Evolutionary conservation across 192 early-diverging fungal genomes (phyloP).

Genomic region (Dissophora ornata): DNA sequence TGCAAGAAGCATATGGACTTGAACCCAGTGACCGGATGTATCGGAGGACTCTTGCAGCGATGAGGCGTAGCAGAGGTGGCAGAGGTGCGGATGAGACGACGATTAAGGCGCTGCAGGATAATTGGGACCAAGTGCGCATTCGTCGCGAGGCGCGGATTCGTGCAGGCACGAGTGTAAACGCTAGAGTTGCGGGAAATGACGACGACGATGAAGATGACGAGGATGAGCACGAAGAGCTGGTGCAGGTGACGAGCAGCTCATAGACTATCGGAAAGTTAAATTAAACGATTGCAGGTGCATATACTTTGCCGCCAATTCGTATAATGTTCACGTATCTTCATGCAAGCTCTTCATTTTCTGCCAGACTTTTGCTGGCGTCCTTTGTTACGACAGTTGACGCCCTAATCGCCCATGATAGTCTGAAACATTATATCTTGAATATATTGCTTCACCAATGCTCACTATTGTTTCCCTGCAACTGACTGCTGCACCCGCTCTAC

Average conservation of each 20-base stretch:
- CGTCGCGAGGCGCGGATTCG: slow-evolving; percentile 3
- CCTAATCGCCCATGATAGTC: too few species aligned
- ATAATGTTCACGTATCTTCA: too few species aligned
- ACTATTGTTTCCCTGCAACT: too few species aligned
- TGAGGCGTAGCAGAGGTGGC: slow-evolving; percentile 12
- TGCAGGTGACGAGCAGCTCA: slow-evolving; percentile 1
- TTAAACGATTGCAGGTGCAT: slow-evolving; percentile 37
- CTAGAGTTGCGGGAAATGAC: not conserved
- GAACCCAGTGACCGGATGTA: slow-evolving; percentile 51
- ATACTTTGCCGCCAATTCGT: not conserved
- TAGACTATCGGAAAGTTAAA: not conserved
- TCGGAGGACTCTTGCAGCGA: slow-evolving; percentile 23
- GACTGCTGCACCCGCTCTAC: too few species aligned
- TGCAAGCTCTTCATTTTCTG: not conserved
- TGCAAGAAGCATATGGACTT: slow-evolving; percentile 36
- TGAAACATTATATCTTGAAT: too few species aligned
- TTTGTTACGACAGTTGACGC: too few species aligned
- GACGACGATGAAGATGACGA: not conserved
- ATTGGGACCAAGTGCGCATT: slow-evolving; percentile 29
- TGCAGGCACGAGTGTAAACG: not conserved
- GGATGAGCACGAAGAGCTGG: not conserved
- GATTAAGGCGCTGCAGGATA: slow-evolving; percentile 19
- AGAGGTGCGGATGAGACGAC: slow-evolving; percentile 19
- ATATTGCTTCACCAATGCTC: too few species aligned
- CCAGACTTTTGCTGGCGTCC: too few species aligned